Evolutionary conservation across 805 yeast species (phyloP).

Genomic region (Wickerhamiella alocasiicola): DNA sequence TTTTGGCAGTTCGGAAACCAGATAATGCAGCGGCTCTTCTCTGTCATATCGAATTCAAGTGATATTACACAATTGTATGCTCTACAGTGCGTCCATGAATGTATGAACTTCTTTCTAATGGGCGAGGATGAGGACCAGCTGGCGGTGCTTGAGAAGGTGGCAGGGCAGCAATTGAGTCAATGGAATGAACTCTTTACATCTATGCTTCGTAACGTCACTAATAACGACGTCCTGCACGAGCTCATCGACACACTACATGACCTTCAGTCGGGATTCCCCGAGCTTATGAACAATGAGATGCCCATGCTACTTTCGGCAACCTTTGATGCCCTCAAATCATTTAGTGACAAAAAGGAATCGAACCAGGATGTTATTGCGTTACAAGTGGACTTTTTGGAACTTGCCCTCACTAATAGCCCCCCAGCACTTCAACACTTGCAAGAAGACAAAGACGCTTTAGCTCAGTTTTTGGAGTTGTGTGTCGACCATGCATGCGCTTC

Average conservation of each 20-base stretch:
- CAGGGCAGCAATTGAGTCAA: conserved; percentile 13
- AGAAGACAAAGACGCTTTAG: conserved; percentile 9
- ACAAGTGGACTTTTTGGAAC: conserved; percentile 17
- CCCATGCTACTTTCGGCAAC: conserved; percentile 15
- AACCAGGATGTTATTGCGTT: conserved; percentile 16
- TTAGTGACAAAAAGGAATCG: not conserved
- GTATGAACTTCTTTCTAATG: conserved; percentile 24
- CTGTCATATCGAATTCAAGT: conserved; percentile 6
- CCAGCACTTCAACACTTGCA: not conserved
- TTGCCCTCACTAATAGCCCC: conserved; percentile 12
- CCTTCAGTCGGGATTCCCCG: conserved; percentile 20
- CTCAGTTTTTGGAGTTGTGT: conserved; percentile 20
- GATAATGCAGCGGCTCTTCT: conserved; percentile 18
- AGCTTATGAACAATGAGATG: conserved; percentile 15
- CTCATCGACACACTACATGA: conserved; percentile 18
- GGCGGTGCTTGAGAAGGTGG: conserved; percentile 15
- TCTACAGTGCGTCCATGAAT: conserved; percentile 26
- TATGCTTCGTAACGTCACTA: conserved; percentile 4
- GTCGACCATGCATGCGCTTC: conserved; percentile 34
- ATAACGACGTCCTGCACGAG: conserved; percentile 15
- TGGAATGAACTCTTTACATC: conserved; percentile 15
- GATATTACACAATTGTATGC: conserved; percentile 20
- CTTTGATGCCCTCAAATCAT: conserved; percentile 4
- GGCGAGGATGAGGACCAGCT: conserved; percentile 23
- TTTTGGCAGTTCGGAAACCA: conserved; percentile 55